Base-by-base conservation (phyloP, 2,329 filamentous ascomycete species). In the Pseudogymnoascus sp. region DNA sequence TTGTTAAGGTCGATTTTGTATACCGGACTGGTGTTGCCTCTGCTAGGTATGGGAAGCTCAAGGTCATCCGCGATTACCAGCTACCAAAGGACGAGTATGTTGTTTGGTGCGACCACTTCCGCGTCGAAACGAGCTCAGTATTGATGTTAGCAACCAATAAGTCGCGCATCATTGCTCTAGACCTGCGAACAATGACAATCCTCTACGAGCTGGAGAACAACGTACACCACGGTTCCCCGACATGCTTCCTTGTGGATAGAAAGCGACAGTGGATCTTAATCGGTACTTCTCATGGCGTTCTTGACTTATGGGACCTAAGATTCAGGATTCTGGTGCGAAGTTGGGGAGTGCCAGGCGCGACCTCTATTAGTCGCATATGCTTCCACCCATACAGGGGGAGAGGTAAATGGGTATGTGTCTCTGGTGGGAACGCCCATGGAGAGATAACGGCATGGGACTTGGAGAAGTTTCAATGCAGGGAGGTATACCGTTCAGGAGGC, bases 391-490 rank as follows among this genome's bases (percentile, higher is more conserved):
- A 82, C 23, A 90, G 87, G 72, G 89, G 89, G 0, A 85, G 90
- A 47, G 89, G 90, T 10, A 88, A 88, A 73, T 93, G 91, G 84
- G 84, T 97, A 1, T 95, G 92, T 73, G 88, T 97, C 7, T 88
- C 92, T 2, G 92, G 93, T 14, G 92, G 93, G 7, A 95, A 90
- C 6, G 89, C 86, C 3, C 86, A 90, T 65, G 91, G 91, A 14
- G 94, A 99, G 72, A 85, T 99, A 33, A 95, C 91, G 0, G 89
- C 96, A 0, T 99, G 94, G 94, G 94, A 97, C 71, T 80, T 97
- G 14, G 93, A 97, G 73, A 95, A 93, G 76, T 85, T 87, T 6
- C 83, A 89, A 53, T 99, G 94, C 71, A 85, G 91, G 64, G 92
- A 97, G 73, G 87, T 97, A 1, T 96, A 96, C 73, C 87, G 91